Base-by-base conservation (phyloP, 2,329 filamentous ascomycete species). In the Hypoxylon sp. region DNA sequence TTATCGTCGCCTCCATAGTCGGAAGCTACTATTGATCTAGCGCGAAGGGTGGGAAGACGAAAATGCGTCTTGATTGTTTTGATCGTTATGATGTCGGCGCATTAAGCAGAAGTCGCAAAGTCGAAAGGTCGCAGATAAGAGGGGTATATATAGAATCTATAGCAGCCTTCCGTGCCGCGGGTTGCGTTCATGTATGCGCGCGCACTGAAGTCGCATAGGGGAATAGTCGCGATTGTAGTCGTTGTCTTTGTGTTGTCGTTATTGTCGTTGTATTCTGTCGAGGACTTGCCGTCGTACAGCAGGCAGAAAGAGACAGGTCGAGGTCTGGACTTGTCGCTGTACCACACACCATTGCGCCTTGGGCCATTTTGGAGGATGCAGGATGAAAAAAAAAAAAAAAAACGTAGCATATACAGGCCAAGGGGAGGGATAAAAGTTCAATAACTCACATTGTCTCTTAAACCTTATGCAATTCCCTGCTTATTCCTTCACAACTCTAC, bases 291-390 rank as follows among this genome's bases (percentile, higher is more conserved):
- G 66, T 65, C 57, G 69, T 54, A 65, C 66, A 63, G 31, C 56
- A 54, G 56, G 37, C 53, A 35, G 37, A 60, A 55, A 59, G 37
- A 46, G 54, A 58, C 14, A 39, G 14, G 31, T 55, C 63, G 51
- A 24, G 56, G 47, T 59, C 59, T 60, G 66, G 62, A 61, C 48
- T 56, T 58, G 53, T 63, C 14, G 66, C 57, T 70, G 66, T 70
- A 71, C 69, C 66, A 71, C 69, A 67, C 69, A 70, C 69, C 69
- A 71, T 57, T 65, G 66, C 65, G 68, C 60, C 47, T 35, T 14
- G 66, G 61, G 57, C 37, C 59, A 65, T 52, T 63, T 44, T 17
- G 26, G 51, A 33, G 37, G 33, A 57, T 53, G 31, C 37, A 60
- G 54, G 51, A 60, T 10, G 54, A 54, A 42, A 52, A n/a, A n/a